phyloP scores from a whole-genome alignment of 768 basidiomycete genomes.

The Boletus rufocinnamomeus region DNA sequence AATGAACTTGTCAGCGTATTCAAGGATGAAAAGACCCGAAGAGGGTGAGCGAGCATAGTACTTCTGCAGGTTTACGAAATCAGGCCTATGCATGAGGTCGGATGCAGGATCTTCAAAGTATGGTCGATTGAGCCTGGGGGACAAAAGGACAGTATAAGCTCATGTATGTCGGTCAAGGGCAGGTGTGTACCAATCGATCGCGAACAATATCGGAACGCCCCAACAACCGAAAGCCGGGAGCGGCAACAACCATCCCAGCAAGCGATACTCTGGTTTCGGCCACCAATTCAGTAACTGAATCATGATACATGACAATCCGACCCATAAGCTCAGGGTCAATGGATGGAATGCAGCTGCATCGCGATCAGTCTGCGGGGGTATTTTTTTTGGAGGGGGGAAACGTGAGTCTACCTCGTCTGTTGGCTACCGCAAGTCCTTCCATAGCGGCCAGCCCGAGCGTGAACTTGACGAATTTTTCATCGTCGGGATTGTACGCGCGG shows the following conservation, averaged over 20 bases:
- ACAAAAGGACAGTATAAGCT: neutral
- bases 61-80: constrained; percentile 51
- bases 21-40: constrained; percentile 72
- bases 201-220: constrained; percentile 64
- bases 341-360: constrained; percentile 56
- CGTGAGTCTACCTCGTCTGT: constrained; percentile 49
- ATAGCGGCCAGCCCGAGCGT: constrained; percentile 64
- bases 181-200: constrained; percentile 63
- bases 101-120: constrained; percentile 59
- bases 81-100: constrained; percentile 52
- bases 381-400: neutral
- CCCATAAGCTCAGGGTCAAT: constrained; percentile 60
- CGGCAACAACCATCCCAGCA: constrained; percentile 54
- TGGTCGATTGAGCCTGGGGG: constrained; percentile 65
- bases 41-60: constrained; percentile 63
- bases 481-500: constrained; percentile 49
- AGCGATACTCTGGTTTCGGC: constrained; percentile 51
- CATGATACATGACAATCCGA: constrained; percentile 57
- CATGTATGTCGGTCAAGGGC: neutral
- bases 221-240: constrained; percentile 67
- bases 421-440: constrained; percentile 69
- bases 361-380: neutral
- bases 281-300: constrained; percentile 66
- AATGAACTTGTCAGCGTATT: constrained; percentile 57
- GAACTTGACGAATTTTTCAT: constrained; percentile 65